Evolutionary conservation across 1,284 basidiomycete genomes (phyloP).

Genomic region (Boletellus deceptivus): DNA sequence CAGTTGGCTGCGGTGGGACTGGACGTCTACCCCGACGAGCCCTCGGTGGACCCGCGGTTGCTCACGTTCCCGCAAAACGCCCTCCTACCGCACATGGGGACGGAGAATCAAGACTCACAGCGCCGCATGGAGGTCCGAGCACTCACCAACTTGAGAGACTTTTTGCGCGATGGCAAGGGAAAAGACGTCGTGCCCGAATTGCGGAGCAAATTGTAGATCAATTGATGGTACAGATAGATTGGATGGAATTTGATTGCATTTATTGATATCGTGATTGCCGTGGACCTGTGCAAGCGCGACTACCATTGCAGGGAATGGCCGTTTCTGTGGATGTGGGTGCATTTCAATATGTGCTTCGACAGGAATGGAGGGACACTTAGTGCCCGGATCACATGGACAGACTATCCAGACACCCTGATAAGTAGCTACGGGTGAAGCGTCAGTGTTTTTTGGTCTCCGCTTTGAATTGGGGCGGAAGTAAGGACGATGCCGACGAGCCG

Average conservation of each 20-base stretch:
- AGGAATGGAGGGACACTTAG: too few relatives aligned
- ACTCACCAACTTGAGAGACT: slow-evolving; percentile 69
- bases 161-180: slow-evolving; percentile 59
- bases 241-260: background rate
- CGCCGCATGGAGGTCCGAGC: slow-evolving; percentile 81
- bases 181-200: slow-evolving; percentile 67
- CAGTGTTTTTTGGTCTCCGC: too few relatives aligned
- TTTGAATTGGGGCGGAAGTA: too few relatives aligned
- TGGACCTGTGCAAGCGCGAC: background rate
- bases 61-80: slow-evolving; percentile 80
- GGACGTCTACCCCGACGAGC: slow-evolving; percentile 90
- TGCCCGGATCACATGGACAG: too few relatives aligned
- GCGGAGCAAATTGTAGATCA: slow-evolving; percentile 32
- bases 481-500: too few relatives aligned
- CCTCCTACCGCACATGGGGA: slow-evolving; percentile 89
- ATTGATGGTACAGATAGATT: background rate
- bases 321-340: too few relatives aligned
- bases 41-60: slow-evolving; percentile 77
- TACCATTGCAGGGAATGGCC: too few relatives aligned
- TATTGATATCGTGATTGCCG: background rate
- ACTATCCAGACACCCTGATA: too few relatives aligned
- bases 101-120: slow-evolving; percentile 80
- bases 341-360: too few relatives aligned
- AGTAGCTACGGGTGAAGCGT: too few relatives aligned
- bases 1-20: slow-evolving; percentile 82